Conservation (phyloP, 257 asterid genomes). For the Jasminum sambac region DNA sequence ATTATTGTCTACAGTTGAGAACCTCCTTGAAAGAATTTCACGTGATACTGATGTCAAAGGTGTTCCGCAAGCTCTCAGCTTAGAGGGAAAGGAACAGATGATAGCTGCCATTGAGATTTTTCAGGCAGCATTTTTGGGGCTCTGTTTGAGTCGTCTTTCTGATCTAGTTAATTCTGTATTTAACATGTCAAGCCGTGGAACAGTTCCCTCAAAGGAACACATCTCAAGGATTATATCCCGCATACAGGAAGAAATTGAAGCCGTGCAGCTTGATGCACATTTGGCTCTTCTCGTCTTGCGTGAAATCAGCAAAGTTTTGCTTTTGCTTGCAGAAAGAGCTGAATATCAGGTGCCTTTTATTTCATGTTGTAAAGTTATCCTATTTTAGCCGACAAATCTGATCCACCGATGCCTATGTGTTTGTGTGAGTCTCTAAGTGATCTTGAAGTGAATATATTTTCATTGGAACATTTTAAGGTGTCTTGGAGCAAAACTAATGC, state of each 20-base stretch:
- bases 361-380: background rate
- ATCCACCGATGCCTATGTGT: background rate
- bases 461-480: too few species aligned
- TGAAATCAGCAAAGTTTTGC: constrained; percentile 78
- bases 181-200: constrained; percentile 87
- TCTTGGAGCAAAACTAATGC: too few species aligned
- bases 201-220: constrained; percentile 82
- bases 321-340: constrained; percentile 79
- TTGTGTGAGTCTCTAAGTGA: too few species aligned
- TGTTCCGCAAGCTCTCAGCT: constrained; percentile 83
- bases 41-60: constrained; percentile 99
- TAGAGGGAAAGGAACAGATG: constrained; percentile 87
- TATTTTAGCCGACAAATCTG: background rate
- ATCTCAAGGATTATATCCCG: constrained; percentile 65
- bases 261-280: constrained; percentile 84
- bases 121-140: constrained; percentile 78
- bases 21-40: constrained; percentile 88
- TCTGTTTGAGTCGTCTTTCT: constrained; percentile 74
- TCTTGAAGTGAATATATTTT: too few species aligned
- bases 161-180: constrained; percentile 86
- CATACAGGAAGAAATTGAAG: constrained; percentile 93
- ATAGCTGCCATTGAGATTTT: constrained; percentile 67
- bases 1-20: constrained; percentile 74
- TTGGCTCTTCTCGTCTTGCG: constrained; percentile 86
- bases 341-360: constrained; percentile 67